Base-by-base conservation (phyloP, 2,329 filamentous ascomycete genomes). In the Neoarthrinium moseri region DNA sequence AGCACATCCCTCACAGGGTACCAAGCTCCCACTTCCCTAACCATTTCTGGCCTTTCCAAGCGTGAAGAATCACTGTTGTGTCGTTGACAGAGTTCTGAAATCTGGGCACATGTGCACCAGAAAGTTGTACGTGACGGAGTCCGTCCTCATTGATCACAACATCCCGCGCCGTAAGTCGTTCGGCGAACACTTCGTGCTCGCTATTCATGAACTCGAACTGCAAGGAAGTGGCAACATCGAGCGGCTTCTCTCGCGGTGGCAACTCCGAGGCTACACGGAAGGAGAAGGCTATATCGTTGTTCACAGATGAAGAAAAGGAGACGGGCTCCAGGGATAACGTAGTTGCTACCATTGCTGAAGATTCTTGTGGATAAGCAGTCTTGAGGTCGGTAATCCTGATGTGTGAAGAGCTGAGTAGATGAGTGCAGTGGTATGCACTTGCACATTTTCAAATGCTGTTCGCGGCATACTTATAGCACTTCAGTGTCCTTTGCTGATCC, bases 41-140 rank as follows among this genome's bases (percentile, higher is more conserved):
- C 18, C 46, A 37, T 33, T 37, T 46, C 36, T 52, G 47, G 26
- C 49, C 51, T 42, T 48, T 50, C 51, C 51, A 53, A 23, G 51
- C 51, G 24, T 52, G 47, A 32, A 50, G 42, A 45, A 17, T 48
- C 18, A 51, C 50, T n/a, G 48, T 27, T 15, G 48, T 43, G 2
- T 46, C 45, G 21, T 17, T 15, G 17, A 12, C 32, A 11, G 32
- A 7, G 8, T 35, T 7, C 8, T 8, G 17, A 18, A 35, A 35
- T 7, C 10, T 13, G 7, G 32, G 32, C 8, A 35, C 17, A 7
- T 35, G 8, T 35, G 32, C 7, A 15, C 11, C 32, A 7, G 32
- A 17, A 7, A 35, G 17, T 18, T 35, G 17, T 7, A 35, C 17
- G 11, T 18, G 32, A 18, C 15, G 17, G 7, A 35, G 32, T 11